Conservation (phyloP, 768 basidiomycete species). For the Sutorius australiensis region DNA sequence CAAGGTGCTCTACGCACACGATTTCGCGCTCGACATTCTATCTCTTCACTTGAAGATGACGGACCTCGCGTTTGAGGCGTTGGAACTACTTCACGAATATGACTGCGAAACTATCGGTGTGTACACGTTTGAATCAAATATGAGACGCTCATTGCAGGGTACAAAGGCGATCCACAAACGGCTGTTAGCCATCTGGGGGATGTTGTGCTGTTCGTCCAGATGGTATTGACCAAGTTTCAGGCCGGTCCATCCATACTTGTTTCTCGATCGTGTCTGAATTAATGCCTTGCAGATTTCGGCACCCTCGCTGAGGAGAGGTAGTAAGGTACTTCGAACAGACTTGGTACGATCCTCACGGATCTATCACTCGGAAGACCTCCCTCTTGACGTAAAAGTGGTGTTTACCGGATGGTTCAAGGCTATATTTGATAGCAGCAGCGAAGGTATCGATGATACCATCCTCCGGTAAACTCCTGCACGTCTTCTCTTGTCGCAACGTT, state of each 20-base stretch:
- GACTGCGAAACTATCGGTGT: slow-evolving; percentile 79
- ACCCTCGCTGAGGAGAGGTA: slow-evolving; percentile 44
- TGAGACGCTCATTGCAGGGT: neutral
- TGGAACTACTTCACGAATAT: slow-evolving; percentile 64
- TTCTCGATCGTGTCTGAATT: neutral
- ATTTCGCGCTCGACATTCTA: slow-evolving; percentile 61
- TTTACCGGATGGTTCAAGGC: slow-evolving; percentile 70
- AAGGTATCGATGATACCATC: slow-evolving; percentile 82
- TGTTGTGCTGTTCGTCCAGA: slow-evolving; percentile 73
- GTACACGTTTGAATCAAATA: slow-evolving; percentile 23
- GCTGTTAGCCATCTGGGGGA: slow-evolving; percentile 76
- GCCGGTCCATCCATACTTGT: slow-evolving; percentile 32
- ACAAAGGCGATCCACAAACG: slow-evolving; percentile 75
- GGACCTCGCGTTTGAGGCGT: slow-evolving; percentile 59
- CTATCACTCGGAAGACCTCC: slow-evolving; percentile 38
- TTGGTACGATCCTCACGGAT: slow-evolving; percentile 49
- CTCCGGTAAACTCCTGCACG: slow-evolving; percentile 43
- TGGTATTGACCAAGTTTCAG: slow-evolving; percentile 60
- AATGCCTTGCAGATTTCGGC: slow-evolving; percentile 44
- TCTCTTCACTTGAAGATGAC: slow-evolving; percentile 63
- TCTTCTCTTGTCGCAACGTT: neutral
- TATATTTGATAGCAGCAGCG: slow-evolving; percentile 69
- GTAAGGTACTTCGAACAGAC: slow-evolving; percentile 44
- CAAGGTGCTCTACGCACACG: slow-evolving; percentile 56
- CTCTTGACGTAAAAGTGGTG: slow-evolving; percentile 40